Evolutionary conservation across 2,329 filamentous ascomycete species (phyloP), one percentile per base, ranked within the genome.

Genomic region (Diplodia sapinea): DNA sequence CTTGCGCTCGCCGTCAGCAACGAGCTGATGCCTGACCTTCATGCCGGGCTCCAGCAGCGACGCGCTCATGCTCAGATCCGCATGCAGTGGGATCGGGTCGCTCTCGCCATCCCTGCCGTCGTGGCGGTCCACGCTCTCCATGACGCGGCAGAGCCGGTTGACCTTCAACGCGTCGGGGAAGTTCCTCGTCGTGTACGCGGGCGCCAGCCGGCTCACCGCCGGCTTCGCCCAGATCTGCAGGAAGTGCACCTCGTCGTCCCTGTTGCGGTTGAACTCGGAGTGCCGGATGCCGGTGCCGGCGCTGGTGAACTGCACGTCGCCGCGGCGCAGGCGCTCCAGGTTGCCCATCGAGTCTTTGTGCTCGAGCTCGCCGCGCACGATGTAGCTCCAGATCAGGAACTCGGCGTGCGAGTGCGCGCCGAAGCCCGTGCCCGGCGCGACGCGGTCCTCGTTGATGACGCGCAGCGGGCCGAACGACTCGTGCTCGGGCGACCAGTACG

Each of bases 371-470:
- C 93, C 93, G 56, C 84, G 87, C n/a, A 96, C 83, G 74, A 96
- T 90, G 80, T 96, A 95, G 75, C 86, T 89, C 84, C 94, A 96
- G 80, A 96, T 96, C 79, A 96, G 91, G 78, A 93, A 94, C 78
- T 96, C 91, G 70, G 90, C 87, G 79, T 96, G 93, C 31, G 88
- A 88, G 76, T 96, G 93, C 0, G 91, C 93, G 4, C 92, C 92
- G 80, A 96, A 96, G 4, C 93, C 93, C 11, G 85, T 88, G 69
- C 87, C 86, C 33, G 89, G 82, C 73, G 87, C 86, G 40, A 96
- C 92, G 40, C 92, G 89, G 78, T 96, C 93, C 81, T 97, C 93
- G 75, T 96, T 96, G 74, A 96, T 88, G 49, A 96, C 92, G 67
- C 93, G 88, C 56, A 96, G 85, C 31, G 89, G 86, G 8, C 93